A percentile compares a stretch with the other conserved stretches of the same genome.
phyloP scores from a whole-genome alignment of 805 yeast genomes.

The Suhomyces sp. region DNA sequence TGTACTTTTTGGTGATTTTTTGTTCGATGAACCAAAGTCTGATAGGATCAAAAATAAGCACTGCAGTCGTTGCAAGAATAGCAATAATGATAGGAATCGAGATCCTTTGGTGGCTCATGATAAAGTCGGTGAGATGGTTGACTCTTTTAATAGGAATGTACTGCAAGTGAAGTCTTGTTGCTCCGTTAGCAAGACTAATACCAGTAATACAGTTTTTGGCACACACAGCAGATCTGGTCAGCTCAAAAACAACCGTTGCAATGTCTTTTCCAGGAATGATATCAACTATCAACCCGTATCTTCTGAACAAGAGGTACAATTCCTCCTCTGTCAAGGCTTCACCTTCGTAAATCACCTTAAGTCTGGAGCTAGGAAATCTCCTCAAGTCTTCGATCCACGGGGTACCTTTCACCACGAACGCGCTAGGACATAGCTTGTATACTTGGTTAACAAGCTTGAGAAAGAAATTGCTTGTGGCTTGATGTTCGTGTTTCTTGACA shows the following conservation, averaged over 20 bases:
- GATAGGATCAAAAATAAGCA: conserved; percentile 87
- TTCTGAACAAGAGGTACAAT: conserved; percentile 72
- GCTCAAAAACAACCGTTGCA: conserved; percentile 49
- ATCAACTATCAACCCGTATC: conserved; percentile 82
- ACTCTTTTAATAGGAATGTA: conserved; percentile 58
- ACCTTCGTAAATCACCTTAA: conserved; percentile 75
- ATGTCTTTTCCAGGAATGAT: conserved; percentile 54
- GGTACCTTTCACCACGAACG: conserved; percentile 76
- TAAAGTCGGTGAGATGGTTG: conserved; percentile 52
- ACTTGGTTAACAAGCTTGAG: conserved; percentile 9
- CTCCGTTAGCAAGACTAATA: conserved; percentile 51
- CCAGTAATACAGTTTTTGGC: conserved; percentile 94
- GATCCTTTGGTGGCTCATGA: conserved; percentile 75
- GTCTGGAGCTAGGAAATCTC: conserved; percentile 61
- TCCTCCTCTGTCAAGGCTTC: conserved; percentile 75
- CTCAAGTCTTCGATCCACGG: conserved; percentile 97
- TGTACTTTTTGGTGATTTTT: conserved; percentile 61
- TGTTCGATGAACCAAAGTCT: conserved; percentile 74
- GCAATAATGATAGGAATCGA: conserved; percentile 80
- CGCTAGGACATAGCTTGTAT: conserved; percentile 41
- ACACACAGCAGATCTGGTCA: conserved; percentile 66
- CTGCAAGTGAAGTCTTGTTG: conserved; percentile 64
- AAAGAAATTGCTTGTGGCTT: conserved; percentile 8
- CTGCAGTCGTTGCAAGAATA: conserved; percentile 74
- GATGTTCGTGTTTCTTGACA: conserved; percentile 23